Evolutionary conservation across 192 early-diverging fungal species (phyloP).

Genomic region (Helicostylum pulchrum): DNA sequence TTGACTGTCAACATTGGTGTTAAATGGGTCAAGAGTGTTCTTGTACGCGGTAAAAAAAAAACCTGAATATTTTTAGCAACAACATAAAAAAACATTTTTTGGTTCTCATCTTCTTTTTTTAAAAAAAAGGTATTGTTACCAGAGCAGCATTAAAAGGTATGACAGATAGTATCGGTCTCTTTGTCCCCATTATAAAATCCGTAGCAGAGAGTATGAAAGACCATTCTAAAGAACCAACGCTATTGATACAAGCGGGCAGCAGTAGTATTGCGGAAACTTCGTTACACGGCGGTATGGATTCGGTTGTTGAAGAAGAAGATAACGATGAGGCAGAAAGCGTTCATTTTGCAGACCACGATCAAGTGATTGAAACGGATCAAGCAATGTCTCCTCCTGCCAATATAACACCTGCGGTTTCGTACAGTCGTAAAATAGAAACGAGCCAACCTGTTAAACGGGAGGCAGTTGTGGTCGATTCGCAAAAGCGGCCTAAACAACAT

Average conservation of each 20-base stretch:
- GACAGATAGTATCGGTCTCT: slow-evolving; percentile 46
- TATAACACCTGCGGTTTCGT: too few relatives aligned
- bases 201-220: neutral
- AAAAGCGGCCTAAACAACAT: too few relatives aligned
- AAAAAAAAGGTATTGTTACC: slow-evolving; percentile 47
- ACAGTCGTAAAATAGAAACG: too few relatives aligned
- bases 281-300: too few relatives aligned
- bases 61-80: neutral
- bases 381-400: too few relatives aligned
- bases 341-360: too few relatives aligned
- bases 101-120: neutral
- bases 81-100: neutral
- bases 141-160: slow-evolving; percentile 59
- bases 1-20: slow-evolving; percentile 59
- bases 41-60: slow-evolving; percentile 54
- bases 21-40: slow-evolving; percentile 63
- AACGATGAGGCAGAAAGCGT: too few relatives aligned
- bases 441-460: too few relatives aligned
- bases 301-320: neutral
- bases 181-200: slow-evolving; percentile 41
- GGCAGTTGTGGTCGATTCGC: too few relatives aligned
- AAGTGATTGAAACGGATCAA: too few relatives aligned
- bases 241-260: too few relatives aligned
- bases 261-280: too few relatives aligned
- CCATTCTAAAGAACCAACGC: neutral